Evolutionary conservation across 371 early-diverging fungal species (phyloP).

Genomic region (Mucor sp.): DNA sequence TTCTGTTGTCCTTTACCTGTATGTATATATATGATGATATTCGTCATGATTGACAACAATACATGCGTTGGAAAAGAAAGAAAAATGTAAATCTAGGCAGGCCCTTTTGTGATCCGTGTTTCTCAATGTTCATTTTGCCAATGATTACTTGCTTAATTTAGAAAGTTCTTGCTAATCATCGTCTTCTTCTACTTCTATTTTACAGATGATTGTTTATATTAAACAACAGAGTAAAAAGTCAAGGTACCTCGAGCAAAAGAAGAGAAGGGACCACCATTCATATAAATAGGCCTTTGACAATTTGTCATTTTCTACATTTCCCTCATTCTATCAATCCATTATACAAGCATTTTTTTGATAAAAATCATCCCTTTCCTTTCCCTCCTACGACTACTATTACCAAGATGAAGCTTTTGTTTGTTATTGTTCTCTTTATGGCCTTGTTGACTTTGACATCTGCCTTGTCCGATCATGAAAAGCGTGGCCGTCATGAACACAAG

Average conservation of each 20-base stretch:
- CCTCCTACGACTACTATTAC: too few species aligned
- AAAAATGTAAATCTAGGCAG: not conserved
- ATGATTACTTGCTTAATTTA: not conserved
- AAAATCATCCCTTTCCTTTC: not conserved
- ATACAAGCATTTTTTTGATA: not conserved
- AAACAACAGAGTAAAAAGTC: not conserved
- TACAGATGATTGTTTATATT: constrained; percentile 5
- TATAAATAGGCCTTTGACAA: not conserved
- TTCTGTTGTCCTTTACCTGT: not conserved
- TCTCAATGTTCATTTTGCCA: not conserved
- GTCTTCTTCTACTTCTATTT: not conserved
- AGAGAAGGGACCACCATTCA: not conserved
- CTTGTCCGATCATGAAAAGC: not conserved
- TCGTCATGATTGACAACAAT: not conserved
- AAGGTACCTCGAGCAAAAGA: not conserved
- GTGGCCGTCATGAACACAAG: not conserved
- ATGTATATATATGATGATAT: not conserved
- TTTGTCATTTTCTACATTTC: not conserved
- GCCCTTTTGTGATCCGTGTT: not conserved
- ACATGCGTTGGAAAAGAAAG: not conserved
- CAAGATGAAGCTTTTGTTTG: not conserved
- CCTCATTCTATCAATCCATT: not conserved
- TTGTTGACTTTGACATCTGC: constrained; percentile 1
- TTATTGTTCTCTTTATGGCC: not conserved
- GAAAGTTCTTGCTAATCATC: not conserved